Base-by-base conservation (phyloP, 2,329 filamentous ascomycete species). In the Blastomyces gilchristii region DNA sequence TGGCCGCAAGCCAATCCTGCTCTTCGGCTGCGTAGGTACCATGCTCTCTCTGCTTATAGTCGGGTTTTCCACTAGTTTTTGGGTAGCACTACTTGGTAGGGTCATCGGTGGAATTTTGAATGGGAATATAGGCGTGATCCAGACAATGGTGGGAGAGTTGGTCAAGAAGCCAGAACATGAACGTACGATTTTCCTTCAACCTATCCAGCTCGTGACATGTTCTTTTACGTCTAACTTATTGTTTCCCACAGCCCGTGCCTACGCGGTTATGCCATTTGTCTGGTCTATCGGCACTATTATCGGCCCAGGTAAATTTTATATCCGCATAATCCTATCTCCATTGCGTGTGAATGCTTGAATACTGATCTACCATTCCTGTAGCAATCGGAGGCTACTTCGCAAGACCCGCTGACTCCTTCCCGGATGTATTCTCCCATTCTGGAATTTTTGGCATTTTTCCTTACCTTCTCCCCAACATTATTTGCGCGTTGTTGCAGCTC, bases 81-180 rank as follows among this genome's bases (percentile, higher is more conserved):
- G 85, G 6, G 91, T 93, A 89, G 89, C 93, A 0, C 87, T 99
- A 49, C 73, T 81, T 5, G 84, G 90, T 12, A 85, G 94, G 71
- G 87, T 86, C 8, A 77, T 97, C n/a, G 84, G 90, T 68, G 94
- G 94, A 1, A 82, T 87, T 14, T 86, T 89, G 58, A 97, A 96
- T 71, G 94, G 93, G 62, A 97, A 97, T 72, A 87, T 93, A 34
- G 89, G 94, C 1, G 97, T 97, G 65, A 87, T 97, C 66, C 81
- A 92, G 67, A 96, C 91, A n/a, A 92, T 94, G 79, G 91, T 97
- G 2, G 93, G 92, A 0, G 93, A 97, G 74, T 87, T 97, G 82
- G 91, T 96, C 1, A 89, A 90, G 0, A 86, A 93, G 73, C 91
- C 84, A 72, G 88, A 91, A 71, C 80, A 96, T 12, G 93, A 97